Conservation (phyloP, 208 protist species). For the Leishmania gerbilli region DNA sequence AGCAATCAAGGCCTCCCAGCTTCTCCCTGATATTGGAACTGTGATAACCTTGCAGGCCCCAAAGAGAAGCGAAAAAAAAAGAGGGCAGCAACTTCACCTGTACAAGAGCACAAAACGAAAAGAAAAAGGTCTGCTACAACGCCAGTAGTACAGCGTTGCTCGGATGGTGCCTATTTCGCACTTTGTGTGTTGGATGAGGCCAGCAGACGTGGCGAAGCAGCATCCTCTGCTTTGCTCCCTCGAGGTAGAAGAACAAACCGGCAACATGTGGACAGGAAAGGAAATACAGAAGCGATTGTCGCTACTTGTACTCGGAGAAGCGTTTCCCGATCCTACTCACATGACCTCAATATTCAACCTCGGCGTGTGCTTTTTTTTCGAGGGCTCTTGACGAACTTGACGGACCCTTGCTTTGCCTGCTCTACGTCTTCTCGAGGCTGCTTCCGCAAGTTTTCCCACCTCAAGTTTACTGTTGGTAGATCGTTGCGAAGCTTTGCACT, state of each 20-base stretch:
- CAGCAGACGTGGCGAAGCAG: neutral
- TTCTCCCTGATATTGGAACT: neutral
- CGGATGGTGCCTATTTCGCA: neutral
- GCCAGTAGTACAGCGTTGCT: neutral
- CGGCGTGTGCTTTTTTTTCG: neutral
- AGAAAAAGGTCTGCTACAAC: neutral
- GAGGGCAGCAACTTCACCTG: neutral
- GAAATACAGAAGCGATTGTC: neutral
- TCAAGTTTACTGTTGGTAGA: neutral
- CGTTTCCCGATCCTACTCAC: neutral
- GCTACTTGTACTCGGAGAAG: neutral
- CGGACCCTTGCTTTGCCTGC: neutral
- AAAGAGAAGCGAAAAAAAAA: neutral
- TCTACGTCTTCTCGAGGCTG: neutral
- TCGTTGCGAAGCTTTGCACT: neutral
- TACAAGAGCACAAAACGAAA: neutral
- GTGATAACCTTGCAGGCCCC: neutral
- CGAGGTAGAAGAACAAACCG: neutral
- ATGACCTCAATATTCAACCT: constrained; percentile 6
- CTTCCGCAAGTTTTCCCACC: neutral
- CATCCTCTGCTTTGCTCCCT: neutral
- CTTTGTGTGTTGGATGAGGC: no score
- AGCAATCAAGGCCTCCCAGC: neutral
- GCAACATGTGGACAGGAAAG: neutral
- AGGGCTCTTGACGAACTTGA: neutral